Evolutionary conservation across 2,329 filamentous ascomycete genomes (phyloP), one percentile per base, ranked within the genome.

Genomic region (Epichloe gansuensis): DNA sequence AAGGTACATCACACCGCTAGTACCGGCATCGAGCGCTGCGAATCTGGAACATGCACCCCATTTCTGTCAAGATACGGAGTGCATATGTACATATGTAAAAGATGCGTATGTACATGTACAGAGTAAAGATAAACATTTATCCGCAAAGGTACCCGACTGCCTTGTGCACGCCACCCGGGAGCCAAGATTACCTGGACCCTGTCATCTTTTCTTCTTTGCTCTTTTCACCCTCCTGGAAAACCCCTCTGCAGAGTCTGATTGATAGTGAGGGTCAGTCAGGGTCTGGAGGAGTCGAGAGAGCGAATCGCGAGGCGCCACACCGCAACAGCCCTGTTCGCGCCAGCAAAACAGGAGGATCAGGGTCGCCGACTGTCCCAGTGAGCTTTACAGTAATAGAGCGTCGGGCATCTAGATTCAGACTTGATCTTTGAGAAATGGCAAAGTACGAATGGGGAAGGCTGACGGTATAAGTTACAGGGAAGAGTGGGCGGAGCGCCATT

Each of bases 271-370:
- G 17, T 21, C 17, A 21, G 6, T 34, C 44, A 11, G 44, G n/a
- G 9, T 46, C 44, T 31, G 39, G 31, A 45, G n/a, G 12, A 31
- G 9, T 4, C 15, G 23, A 31, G 39, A 35, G 28, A 37, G 13
- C 50, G 50, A 34, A 52, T 52, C 17, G 50, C 37, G 23, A 35
- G 21, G 44, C 50, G 50, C 50, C 43, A 52, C 50, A 51, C 42
- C 21, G 5, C 41, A 25, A n/a, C 25, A 51, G 48, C 5, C 41
- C n/a, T 39, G 37, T 39, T n/a, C 12, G 12, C 37, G 37, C 37
- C 37, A n/a, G 37, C 12, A 12, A 35, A 41, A 35, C 21, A 28
- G 12, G 23, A 37, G 15, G 12, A n/a, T 39, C 23, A n/a, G 39
- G 11, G 41, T 43, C 8, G 5, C n/a, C 17, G n/a, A 21, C 41